phyloP scores from a whole-genome alignment of 257 asterid species.

The Handroanthus guayacan region DNA sequence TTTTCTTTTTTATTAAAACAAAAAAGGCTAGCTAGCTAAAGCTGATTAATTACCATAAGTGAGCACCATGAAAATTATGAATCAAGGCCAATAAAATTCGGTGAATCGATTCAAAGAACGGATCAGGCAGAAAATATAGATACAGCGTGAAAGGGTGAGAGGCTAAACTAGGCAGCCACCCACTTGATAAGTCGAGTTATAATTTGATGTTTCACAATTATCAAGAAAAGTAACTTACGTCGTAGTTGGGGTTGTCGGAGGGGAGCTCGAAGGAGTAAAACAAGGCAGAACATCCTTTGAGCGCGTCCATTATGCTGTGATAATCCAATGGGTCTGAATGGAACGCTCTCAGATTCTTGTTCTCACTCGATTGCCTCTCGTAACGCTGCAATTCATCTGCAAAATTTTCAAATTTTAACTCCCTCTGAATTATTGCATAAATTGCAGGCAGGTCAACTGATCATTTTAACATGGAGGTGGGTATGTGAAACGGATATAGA shows the following conservation, averaged over 20 bases:
- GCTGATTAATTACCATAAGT: not conserved
- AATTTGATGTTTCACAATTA: not conserved
- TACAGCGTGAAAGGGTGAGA: not conserved
- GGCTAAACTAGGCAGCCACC: not conserved
- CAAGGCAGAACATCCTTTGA: slow-evolving; percentile 82
- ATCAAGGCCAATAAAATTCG: not conserved
- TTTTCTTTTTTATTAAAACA: too few species aligned
- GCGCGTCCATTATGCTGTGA: slow-evolving; percentile 84
- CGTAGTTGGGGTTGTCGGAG: slow-evolving; percentile 72
- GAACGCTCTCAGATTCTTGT: slow-evolving; percentile 65
- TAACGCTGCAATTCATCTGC: slow-evolving; percentile 64
- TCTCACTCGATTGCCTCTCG: slow-evolving; percentile 46
- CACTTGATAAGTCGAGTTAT: not conserved
- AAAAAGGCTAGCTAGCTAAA: not conserved
- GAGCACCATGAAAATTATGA: not conserved
- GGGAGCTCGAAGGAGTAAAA: slow-evolving; percentile 91
- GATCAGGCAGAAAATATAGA: not conserved
- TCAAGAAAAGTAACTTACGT: slow-evolving; percentile 54
- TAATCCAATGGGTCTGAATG: slow-evolving; percentile 87
- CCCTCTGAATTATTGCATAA: not conserved
- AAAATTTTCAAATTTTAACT: not conserved
- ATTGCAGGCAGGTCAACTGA: not conserved
- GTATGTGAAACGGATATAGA: too few species aligned
- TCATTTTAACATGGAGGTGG: not conserved
- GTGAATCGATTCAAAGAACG: not conserved